Base-by-base conservation (phyloP, 305 asterid species). In the Petunia hybrid region DNA sequence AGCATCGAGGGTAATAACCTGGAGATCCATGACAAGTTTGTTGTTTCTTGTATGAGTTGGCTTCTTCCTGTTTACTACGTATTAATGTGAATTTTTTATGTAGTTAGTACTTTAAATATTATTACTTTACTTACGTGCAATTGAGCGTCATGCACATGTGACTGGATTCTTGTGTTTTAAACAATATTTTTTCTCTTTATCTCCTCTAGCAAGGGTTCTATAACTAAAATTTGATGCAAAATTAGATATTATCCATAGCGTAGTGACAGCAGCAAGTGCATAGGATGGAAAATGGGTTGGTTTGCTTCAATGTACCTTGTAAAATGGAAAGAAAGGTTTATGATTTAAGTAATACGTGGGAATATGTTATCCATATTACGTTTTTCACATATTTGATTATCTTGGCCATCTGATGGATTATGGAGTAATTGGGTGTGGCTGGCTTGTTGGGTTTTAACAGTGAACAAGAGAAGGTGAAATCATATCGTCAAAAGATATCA, bases 401-500 rank as follows among this genome's bases (percentile, higher is more conserved):
- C 78, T 36, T 74, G 38, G n/a, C 38, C 48, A 53, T 74, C 48
- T 74, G 78, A 53, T 74, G 64, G 64, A 36, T 74, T 74, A 74
- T 39, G 71, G 67, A 5, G 48, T 78, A 16, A 65, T 66, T 79
- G 67, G 65, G 84, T 78, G 84, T 78, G 76, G 76, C 84, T 76
- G 53, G 65, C 80, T 82, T 84, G 57, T 60, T 57, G 68, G 69
- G 82, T 64, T 85, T 77, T 81, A 60, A 81, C 91, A 96, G 99
- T 84, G 98, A 96, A 88, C 84, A 87, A 80, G 97, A 90, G 89
- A 96, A 93, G 93, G 99, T 92, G 89, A 93, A 92, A 89, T 90
- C 95, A 77, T 87, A 91, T 82, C 96, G 97, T 76, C 89, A 85
- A 80, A 94, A 92, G 89, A 91, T 96, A 86, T 87, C 92, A 77